Evolutionary conservation across 805 yeast genomes (phyloP), one percentile per base, ranked within the genome.

Genomic region (Nakazawaea ernobii): DNA sequence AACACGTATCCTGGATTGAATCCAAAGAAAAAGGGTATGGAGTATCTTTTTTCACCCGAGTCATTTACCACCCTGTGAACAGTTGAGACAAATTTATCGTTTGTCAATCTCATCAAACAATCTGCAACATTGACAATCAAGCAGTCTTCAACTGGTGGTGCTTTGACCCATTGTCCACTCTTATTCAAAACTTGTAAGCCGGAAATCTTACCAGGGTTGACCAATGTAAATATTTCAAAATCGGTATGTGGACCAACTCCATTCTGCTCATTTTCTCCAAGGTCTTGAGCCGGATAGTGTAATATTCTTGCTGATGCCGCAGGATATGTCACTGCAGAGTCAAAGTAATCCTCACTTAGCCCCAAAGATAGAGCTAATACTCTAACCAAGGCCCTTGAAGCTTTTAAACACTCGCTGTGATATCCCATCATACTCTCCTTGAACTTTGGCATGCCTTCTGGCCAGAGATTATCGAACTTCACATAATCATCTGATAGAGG

Each of bases 81-180:
- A 2, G 70, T 68, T 2, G 73, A 69, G 33, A 61, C 60, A 40
- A 66, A 61, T 29, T 53, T 45, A 49, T 66, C 70, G 52, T 69
- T 70, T 9, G 73, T 61, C 61, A 67, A 60, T 50, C 73, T 56
- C 57, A 57, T 59, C 41, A 70, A 49, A 42, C 63, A 58, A 49
- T 70, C 74, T 6, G 70, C 74, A 17, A 67, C 59, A 48, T 70
- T 70, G 32, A 66, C 63, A 8, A 70, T 66, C 40, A 63, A 54
- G 5, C 68, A 52, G 4, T 57, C 61, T 27, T 56, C 55, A 3
- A 67, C 58, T 7, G 65, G 65, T 8, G 69, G 69, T 5, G 63
- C 71, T 37, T 58, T 55, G 20, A 66, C 55, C 57, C 59, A 59
- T 20, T 64, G 60, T 8, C 63, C 63, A 6, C 55, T 45, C 32